These are phyloP conservation scores for Theobroma grandiflorum DNA, from an alignment of 441 rosid genomes.

Conservation along the genomic window DNA sequence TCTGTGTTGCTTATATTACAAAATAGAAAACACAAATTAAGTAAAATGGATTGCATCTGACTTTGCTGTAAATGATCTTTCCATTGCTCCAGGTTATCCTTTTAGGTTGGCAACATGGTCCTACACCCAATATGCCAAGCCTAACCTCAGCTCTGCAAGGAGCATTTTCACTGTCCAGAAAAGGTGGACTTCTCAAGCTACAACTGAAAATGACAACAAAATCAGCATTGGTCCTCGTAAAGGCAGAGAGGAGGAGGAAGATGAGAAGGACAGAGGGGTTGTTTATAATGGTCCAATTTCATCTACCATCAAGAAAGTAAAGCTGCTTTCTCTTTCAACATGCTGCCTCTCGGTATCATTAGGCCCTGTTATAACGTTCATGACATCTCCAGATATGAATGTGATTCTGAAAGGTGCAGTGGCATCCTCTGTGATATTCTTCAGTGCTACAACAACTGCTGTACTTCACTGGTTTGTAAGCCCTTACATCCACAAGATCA, in stretches of 20 bases:
- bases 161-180: constrained; percentile 41
- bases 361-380: constrained; percentile 92
- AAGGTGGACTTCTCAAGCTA: constrained; percentile 77
- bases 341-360: constrained; percentile 96
- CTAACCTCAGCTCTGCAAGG: constrained; percentile 33
- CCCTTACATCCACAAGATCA: constrained; percentile 90
- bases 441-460: constrained; percentile 83
- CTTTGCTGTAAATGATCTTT: background rate
- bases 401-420: constrained; percentile 95
- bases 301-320: constrained; percentile 91
- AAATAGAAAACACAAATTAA: background rate
- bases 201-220: constrained; percentile 59
- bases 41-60: background rate
- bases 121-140: constrained; percentile 38
- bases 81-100: constrained; percentile 48
- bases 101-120: constrained; percentile 47
- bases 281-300: constrained; percentile 88
- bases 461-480: constrained; percentile 93
- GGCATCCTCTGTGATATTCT: constrained; percentile 83
- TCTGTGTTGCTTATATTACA: background rate
- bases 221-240: constrained; percentile 84
- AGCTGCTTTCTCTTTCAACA: constrained; percentile 90
- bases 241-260: constrained; percentile 44
- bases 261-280: constrained; percentile 57
- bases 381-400: constrained; percentile 82